phyloP scores from a whole-genome alignment of 768 basidiomycete genomes.

The Amyloporia xantha region DNA sequence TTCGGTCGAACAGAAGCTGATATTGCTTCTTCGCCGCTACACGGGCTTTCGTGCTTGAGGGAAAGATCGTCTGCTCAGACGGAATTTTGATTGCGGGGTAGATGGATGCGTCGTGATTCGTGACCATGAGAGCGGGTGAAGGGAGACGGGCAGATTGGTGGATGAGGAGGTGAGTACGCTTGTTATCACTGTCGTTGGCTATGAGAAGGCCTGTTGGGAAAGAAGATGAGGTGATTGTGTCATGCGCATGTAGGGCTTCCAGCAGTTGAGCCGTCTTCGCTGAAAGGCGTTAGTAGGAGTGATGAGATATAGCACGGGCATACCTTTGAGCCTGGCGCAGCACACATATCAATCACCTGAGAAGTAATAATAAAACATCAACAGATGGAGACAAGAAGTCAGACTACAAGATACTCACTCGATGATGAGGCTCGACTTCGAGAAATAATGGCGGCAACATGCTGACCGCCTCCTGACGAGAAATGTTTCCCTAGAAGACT shows the following conservation, averaged over 20 bases:
- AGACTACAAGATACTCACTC: conserved; percentile 32
- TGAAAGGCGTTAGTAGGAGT: background rate
- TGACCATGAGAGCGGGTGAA: conserved; percentile 88
- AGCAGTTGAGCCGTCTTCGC: conserved; percentile 87
- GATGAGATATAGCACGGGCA: background rate
- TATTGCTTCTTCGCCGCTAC: conserved; percentile 32
- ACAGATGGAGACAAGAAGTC: background rate
- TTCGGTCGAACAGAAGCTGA: conserved; percentile 80
- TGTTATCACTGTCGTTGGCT: conserved; percentile 93
- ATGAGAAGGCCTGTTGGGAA: conserved; percentile 82
- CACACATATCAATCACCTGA: conserved; percentile 94
- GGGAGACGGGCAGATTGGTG: conserved; percentile 96
- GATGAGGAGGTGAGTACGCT: conserved; percentile 91
- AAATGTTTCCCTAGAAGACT: conserved; percentile 96
- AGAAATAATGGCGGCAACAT: conserved; percentile 98
- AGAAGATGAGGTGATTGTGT: conserved; percentile 53
- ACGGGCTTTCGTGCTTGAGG: conserved; percentile 27
- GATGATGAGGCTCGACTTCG: conserved; percentile 90
- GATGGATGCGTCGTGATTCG: conserved; percentile 90
- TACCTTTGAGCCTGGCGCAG: conserved; percentile 96
- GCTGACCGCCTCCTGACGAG: conserved; percentile 94
- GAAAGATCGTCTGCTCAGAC: conserved; percentile 22
- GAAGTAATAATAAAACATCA: background rate
- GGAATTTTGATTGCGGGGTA: conserved; percentile 61
- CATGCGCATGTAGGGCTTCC: conserved; percentile 85